phyloP scores from a whole-genome alignment of 257 asterid species.

The Solanum infundibuliforme region DNA sequence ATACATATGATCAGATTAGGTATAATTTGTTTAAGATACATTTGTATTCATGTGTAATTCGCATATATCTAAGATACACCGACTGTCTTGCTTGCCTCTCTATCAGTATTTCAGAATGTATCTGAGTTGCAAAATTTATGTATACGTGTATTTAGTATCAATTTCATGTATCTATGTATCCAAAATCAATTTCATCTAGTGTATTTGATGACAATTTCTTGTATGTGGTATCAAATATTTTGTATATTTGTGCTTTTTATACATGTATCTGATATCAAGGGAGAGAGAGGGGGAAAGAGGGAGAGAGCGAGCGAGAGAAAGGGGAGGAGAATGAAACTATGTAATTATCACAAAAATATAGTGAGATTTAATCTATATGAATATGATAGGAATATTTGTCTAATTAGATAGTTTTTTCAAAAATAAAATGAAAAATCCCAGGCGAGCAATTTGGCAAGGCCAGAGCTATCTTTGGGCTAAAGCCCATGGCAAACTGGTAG shows the following conservation, averaged over 20 bases:
- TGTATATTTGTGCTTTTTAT: too few relatives aligned
- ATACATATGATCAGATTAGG: neutral
- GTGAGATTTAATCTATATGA: neutral
- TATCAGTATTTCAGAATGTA: neutral
- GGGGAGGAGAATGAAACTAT: neutral
- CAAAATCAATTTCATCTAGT: neutral
- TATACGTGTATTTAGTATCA: too few relatives aligned
- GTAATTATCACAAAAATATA: neutral
- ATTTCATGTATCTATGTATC: too few relatives aligned
- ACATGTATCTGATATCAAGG: neutral
- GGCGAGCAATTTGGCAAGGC: neutral
- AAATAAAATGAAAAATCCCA: neutral
- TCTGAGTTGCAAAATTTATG: neutral
- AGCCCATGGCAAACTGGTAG: neutral
- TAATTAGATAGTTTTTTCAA: neutral
- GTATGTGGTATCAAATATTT: neutral
- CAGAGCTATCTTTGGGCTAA: neutral
- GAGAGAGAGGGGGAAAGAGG: too few relatives aligned
- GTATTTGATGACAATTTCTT: neutral
- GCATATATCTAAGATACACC: neutral
- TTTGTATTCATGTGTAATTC: neutral
- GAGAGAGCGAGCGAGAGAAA: neutral
- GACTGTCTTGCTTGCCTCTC: neutral
- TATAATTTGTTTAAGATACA: too few relatives aligned
- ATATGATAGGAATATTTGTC: neutral